Base-by-base conservation (phyloP, 1,139 yeast species). In the Hansenula sp. region DNA sequence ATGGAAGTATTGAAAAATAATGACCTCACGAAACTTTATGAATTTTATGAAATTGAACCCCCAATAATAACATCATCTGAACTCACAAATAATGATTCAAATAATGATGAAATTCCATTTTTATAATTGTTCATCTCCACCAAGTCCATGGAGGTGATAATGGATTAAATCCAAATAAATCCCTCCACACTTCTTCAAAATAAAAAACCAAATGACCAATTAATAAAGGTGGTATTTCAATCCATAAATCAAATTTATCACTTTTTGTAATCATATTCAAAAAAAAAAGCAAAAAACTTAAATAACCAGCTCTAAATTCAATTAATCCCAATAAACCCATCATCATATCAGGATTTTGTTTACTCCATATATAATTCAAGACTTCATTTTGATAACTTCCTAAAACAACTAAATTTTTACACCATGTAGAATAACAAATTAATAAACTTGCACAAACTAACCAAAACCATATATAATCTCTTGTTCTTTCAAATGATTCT, bases 141-240 rank as follows among this genome's bases (percentile, higher is more conserved):
- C 53, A 48, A 10, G 34, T 33, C 57, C 57, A 53, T 6, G 56
- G 53, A 5, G 57, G 47, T n/a, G 37, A 31, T 9, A 53, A 27
- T 5, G 53, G 50, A 36, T 47, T 44, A 16, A 44, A 32, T 0
- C 53, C 55, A 40, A 48, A 50, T 1, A 47, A 9, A 25, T 44
- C 46, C 2, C 30, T 29, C 20, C 49, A 44, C 2, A 54, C 54
- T 1, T 51, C 52, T n/a, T 47, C 51, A 5, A 44, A 40, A 33
- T 46, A 54, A 38, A 50, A 54, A 13, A 53, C 21, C 6, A 45
- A 5, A 37, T 52, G 56, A 1, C 56, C 59, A 20, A 48, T 41
- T 3, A 36, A 14, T 5, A 43, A 9, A 2, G 48, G 45, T 1
- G 42, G 11, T 1, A 47, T 1, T 3, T 42, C 42, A 5, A 29